Percentiles rank a stretch among this genome's conserved stretches.
Conservation (phyloP, 768 basidiomycete genomes). For the Trametes cubensis region DNA sequence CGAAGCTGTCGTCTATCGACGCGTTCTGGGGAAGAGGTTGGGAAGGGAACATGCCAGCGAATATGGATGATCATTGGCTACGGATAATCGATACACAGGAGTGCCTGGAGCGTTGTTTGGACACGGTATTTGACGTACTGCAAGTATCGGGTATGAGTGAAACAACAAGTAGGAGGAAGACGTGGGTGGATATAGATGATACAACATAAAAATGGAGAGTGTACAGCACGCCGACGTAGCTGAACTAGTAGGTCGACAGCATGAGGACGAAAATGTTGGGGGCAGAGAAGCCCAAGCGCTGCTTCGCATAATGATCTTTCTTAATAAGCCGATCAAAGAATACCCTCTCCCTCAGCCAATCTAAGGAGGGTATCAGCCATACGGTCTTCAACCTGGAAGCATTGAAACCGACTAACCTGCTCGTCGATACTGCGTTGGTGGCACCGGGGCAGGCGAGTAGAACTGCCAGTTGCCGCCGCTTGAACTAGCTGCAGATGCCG, state of each 20-base stretch:
- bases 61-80: too few relatives aligned
- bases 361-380: slow-evolving; percentile 37
- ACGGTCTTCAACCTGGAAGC: not conserved
- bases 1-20: too few relatives aligned
- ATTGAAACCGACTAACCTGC: slow-evolving; percentile 51
- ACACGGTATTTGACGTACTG: not conserved
- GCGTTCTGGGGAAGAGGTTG: too few relatives aligned
- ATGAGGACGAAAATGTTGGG: slow-evolving; percentile 77
- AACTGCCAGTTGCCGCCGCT: slow-evolving; percentile 47
- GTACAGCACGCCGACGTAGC: not conserved
- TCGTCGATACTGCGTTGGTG: slow-evolving; percentile 57
- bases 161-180: not conserved
- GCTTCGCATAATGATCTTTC: slow-evolving; percentile 59
- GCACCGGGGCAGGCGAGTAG: slow-evolving; percentile 45
- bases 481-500: slow-evolving; percentile 36
- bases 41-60: too few relatives aligned
- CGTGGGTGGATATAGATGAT: not conserved
- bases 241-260: slow-evolving; percentile 22
- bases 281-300: slow-evolving; percentile 74
- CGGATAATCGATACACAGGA: not conserved
- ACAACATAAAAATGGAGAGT: not conserved
- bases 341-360: slow-evolving; percentile 75
- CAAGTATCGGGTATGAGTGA: slow-evolving; percentile 2
- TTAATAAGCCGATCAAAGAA: slow-evolving; percentile 68
- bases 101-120: not conserved